These are phyloP conservation scores for Scheffersomyces titani DNA, from an alignment of 1,139 yeast species.

Conservation along the genomic window DNA sequence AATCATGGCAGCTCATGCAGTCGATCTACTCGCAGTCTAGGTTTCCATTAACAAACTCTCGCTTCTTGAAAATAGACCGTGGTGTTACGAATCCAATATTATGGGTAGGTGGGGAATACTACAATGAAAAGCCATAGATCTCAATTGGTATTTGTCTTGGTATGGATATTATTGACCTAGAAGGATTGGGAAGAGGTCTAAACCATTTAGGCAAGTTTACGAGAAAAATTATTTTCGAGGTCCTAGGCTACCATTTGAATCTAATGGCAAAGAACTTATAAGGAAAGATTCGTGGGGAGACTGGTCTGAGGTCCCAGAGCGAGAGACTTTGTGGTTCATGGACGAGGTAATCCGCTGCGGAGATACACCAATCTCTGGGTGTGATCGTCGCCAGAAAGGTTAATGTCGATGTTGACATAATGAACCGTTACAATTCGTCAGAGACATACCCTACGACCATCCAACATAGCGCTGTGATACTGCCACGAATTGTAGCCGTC, in stretches of 20 bases:
- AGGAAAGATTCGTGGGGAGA: constrained; percentile 1
- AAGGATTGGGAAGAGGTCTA: too few relatives aligned
- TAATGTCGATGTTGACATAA: neutral
- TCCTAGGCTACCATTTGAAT: neutral
- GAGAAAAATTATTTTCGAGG: neutral
- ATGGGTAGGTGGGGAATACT: neutral
- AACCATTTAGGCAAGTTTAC: neutral
- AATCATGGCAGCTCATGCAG: neutral
- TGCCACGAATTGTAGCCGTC: neutral
- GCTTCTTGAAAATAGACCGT: neutral
- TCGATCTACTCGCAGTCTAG: neutral
- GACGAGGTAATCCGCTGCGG: neutral
- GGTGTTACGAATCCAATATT: neutral
- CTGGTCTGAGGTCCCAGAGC: neutral
- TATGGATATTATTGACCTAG: neutral
- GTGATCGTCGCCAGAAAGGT: neutral
- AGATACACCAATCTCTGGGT: neutral
- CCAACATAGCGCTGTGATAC: neutral
- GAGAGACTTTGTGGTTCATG: neutral
- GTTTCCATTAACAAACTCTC: neutral
- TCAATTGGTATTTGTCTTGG: too few relatives aligned
- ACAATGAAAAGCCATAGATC: too few relatives aligned
- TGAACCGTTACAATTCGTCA: neutral
- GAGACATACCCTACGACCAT: neutral
- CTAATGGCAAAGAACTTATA: neutral